Base-by-base conservation (phyloP, 768 basidiomycete genomes). In the Lactifluus echinatus region DNA sequence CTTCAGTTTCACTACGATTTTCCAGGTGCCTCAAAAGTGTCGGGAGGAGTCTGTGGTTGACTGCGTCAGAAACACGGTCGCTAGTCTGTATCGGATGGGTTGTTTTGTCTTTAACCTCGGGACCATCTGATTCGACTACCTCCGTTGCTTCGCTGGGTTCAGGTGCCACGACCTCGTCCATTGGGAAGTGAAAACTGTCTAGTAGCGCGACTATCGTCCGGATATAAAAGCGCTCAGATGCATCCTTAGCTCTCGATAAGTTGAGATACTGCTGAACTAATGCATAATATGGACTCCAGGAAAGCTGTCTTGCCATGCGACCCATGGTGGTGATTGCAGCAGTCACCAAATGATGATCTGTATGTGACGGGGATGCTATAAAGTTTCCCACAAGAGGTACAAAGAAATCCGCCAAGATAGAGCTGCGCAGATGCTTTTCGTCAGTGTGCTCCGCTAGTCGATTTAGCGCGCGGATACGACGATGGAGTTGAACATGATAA, bases 181-280 rank as follows among this genome's bases (percentile, higher is more conserved):
- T 86, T 1, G 85, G 77, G 66, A 98, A 98, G 66, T 90, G 88
- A 75, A 98, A 99, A 65, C 84, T 84, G 66, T 95, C 90, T 50
- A 99, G 75, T 7, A 97, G 71, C 0, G 89, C 76, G 1, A 96
- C 89, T 23, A 97, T 75, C 0, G 88, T 76, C 31, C 96, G 83
- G n/a, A 96, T 79, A 67, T 86, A 89, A 11, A 90, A 79, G 43
- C 87, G 84, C 62, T 93, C 86, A 2, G 82, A 79, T 17, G 77
- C 77, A 49, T 84, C 82, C 70, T 88, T 93, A 28, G 75, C 74
- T 62, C 77, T 79, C 21, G 81, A 77, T 4, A 85, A 73, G 63
- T 82, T 83, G 54, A 96, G 73, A 63, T 93, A 95, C 61, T 85
- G 85, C 66, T 88, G 86, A 2, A 95, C 83, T 29, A 93, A 70